phyloP scores from a whole-genome alignment of 306 rosid species.

The Lupinus albus region DNA sequence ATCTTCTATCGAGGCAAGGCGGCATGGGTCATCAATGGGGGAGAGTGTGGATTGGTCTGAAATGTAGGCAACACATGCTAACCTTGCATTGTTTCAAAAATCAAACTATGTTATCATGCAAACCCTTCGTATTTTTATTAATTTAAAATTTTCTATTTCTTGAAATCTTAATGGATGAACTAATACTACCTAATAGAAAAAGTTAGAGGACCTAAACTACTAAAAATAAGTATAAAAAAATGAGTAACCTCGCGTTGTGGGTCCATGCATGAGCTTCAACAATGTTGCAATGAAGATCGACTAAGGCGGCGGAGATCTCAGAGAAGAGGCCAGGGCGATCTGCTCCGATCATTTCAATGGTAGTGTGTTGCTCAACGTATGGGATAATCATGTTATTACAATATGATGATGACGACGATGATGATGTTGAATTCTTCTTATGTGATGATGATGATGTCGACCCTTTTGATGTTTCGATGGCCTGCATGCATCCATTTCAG shows the following conservation, averaged over 20 bases:
- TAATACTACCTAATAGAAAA: no score
- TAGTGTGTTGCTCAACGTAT: constrained; percentile 49
- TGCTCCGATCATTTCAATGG: constrained; percentile 62
- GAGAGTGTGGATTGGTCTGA: constrained; percentile 60
- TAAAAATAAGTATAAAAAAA: no score
- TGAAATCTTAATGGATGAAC: no score
- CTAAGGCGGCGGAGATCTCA: constrained; percentile 62
- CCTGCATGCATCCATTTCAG: constrained; percentile 43
- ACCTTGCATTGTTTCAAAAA: constrained; percentile 46
- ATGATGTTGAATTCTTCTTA: constrained; percentile 27
- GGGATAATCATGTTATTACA: constrained; percentile 35
- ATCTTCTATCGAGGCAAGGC: constrained; percentile 56
- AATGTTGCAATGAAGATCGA: constrained; percentile 66
- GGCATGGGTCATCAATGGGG: constrained; percentile 56
- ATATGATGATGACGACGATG: constrained; percentile 45
- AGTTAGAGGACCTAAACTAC: no score
- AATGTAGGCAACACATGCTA: constrained; percentile 67
- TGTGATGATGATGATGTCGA: constrained; percentile 14
- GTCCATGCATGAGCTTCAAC: constrained; percentile 77
- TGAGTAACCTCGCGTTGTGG: constrained; percentile 62
- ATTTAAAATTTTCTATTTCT: no score
- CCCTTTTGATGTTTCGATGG: constrained; percentile 52
- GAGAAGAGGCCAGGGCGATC: constrained; percentile 71
- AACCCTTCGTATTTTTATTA: no score
- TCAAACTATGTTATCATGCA: no score